Conservation (phyloP, 305 asterid species). For the Ilex paraguariensis region DNA sequence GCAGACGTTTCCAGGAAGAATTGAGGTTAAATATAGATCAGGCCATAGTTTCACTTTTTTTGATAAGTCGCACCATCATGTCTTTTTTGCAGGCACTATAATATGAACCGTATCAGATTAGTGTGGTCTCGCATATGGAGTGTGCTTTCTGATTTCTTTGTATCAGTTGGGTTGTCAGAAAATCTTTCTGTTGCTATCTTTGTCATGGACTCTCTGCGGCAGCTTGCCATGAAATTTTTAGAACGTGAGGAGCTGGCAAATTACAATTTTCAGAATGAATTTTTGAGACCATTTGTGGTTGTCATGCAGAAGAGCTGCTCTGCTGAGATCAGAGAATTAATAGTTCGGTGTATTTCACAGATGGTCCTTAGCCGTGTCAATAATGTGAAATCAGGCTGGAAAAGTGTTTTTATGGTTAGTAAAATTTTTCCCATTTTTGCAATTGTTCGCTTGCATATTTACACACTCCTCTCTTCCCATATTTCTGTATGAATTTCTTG, state of each 20-base stretch:
- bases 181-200: slow-evolving; percentile 96
- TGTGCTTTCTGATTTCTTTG: slow-evolving; percentile 93
- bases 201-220: slow-evolving; percentile 97
- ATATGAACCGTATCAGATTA: slow-evolving; percentile 95
- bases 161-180: slow-evolving; percentile 93
- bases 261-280: slow-evolving; percentile 94
- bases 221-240: slow-evolving; percentile 93
- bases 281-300: slow-evolving; percentile 88
- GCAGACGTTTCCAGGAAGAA: too few relatives aligned
- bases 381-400: slow-evolving; percentile 98
- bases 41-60: background rate
- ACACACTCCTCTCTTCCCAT: too few relatives aligned
- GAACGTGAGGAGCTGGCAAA: slow-evolving; percentile 98
- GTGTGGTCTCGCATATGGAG: slow-evolving; percentile 99
- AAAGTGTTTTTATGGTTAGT: slow-evolving; percentile 95
- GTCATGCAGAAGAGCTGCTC: slow-evolving; percentile 94
- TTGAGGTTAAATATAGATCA: slow-evolving; percentile 1
- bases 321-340: slow-evolving; percentile 89
- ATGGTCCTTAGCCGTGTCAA: slow-evolving; percentile 98
- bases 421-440: too few relatives aligned
- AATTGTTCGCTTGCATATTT: too few relatives aligned
- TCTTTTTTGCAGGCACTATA: slow-evolving; percentile 85
- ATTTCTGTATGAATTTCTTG: too few relatives aligned
- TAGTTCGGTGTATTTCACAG: slow-evolving; percentile 95
- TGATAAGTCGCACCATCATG: slow-evolving; percentile 10